A percentile compares a stretch with the other conserved stretches of the same genome.
Evolutionary conservation across 306 rosid species (phyloP).

Genomic region (Lotus japonicus): DNA sequence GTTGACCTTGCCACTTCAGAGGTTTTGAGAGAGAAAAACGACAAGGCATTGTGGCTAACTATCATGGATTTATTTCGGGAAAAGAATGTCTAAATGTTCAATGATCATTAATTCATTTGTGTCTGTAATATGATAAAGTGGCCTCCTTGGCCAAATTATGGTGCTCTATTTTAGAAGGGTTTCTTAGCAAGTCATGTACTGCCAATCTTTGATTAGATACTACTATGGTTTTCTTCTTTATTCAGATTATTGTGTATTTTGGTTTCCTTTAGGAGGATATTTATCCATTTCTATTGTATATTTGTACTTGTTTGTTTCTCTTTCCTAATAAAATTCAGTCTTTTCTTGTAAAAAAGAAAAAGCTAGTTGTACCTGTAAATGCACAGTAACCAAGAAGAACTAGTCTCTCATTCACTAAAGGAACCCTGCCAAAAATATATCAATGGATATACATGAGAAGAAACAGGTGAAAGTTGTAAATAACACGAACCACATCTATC

Average conservation of each 20-base stretch:
- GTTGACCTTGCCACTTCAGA: background rate
- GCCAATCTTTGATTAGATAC: too few relatives aligned
- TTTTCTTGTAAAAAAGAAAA: background rate
- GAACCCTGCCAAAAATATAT: conserved; percentile 52
- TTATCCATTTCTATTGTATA: too few relatives aligned
- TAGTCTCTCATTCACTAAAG: conserved; percentile 65
- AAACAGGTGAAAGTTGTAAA: conserved; percentile 1
- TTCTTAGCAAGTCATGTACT: background rate
- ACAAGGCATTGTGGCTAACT: background rate
- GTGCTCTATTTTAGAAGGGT: background rate
- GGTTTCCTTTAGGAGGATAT: background rate
- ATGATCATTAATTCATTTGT: background rate
- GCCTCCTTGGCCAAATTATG: background rate
- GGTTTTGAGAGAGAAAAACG: background rate
- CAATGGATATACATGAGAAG: conserved; percentile 9
- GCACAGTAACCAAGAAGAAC: conserved; percentile 76
- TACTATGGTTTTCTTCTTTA: background rate
- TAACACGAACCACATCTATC: background rate
- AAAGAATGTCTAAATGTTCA: background rate
- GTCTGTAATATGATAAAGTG: background rate
- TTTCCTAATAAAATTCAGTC: background rate
- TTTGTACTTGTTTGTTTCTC: too few relatives aligned
- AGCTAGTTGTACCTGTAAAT: conserved; percentile 47
- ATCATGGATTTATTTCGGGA: background rate
- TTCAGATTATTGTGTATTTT: background rate